Evolutionary conservation across 768 basidiomycete genomes (phyloP).

Genomic region (Kwoniella europaea): DNA sequence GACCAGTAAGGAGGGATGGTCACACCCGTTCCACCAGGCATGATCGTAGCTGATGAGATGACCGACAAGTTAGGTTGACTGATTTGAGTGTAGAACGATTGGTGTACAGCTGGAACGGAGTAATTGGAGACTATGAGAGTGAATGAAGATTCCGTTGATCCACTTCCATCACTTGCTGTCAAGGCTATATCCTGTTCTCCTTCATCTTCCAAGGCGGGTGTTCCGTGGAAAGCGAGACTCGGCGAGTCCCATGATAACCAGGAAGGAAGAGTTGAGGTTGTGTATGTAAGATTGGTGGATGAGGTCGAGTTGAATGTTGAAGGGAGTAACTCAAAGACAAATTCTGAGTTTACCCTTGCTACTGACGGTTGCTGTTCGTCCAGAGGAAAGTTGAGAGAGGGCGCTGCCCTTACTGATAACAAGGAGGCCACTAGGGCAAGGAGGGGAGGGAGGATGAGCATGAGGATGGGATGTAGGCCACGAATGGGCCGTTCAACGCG

Average conservation of each 20-base stretch:
- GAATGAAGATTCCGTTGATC: slow-evolving; percentile 51
- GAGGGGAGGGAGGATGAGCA: slow-evolving; percentile 29
- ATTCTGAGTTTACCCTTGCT: slow-evolving; percentile 70
- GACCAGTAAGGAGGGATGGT: slow-evolving; percentile 85
- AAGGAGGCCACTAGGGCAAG: slow-evolving; percentile 32
- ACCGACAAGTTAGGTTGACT: slow-evolving; percentile 66
- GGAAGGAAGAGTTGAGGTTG: slow-evolving; percentile 66
- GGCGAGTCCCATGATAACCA: slow-evolving; percentile 78
- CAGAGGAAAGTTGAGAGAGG: slow-evolving; percentile 65
- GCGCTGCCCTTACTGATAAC: slow-evolving; percentile 37
- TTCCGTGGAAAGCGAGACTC: slow-evolving; percentile 71
- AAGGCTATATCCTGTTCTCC: slow-evolving; percentile 69
- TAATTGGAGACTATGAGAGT: slow-evolving; percentile 55
- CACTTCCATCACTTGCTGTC: slow-evolving; percentile 64
- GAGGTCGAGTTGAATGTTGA: slow-evolving; percentile 66
- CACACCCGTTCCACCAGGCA: slow-evolving; percentile 60
- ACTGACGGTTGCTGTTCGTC: slow-evolving; percentile 77
- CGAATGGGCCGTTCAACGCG: slow-evolving; percentile 8
- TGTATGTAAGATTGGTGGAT: slow-evolving; percentile 62
- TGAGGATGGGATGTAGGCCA: slow-evolving; percentile 14
- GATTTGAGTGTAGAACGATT: slow-evolving; percentile 69
- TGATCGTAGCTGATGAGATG: slow-evolving; percentile 47
- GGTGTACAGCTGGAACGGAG: slow-evolving; percentile 69
- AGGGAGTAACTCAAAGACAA: slow-evolving; percentile 71
- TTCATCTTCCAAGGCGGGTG: slow-evolving; percentile 68